Evolutionary conservation across 2,329 filamentous ascomycete genomes (phyloP).

Genomic region (Claviceps sp.): DNA sequence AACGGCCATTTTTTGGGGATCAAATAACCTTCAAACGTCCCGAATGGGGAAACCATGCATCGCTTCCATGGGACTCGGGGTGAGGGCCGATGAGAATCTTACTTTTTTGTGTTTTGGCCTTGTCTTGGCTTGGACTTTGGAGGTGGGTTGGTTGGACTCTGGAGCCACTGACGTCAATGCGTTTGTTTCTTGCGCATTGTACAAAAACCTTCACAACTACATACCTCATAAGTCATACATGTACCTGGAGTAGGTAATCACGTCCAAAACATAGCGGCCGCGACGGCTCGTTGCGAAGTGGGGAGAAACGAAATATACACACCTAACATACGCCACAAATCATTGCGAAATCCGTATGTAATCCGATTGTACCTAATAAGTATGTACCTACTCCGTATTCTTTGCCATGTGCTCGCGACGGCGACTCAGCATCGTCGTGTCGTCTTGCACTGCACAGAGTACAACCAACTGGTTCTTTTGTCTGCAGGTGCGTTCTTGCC

Average conservation of each 20-base stretch:
- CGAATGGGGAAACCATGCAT: neutral
- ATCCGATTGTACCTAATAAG: neutral
- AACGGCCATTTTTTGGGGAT: neutral
- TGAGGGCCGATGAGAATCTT: neutral
- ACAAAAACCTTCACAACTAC: neutral
- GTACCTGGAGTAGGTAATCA: too few relatives aligned
- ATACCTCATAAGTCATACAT: too few relatives aligned
- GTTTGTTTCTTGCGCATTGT: neutral
- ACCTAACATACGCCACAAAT: neutral
- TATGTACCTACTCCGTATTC: too few relatives aligned
- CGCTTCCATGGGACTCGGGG: neutral
- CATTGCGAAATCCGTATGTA: neutral
- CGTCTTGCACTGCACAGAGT: too few relatives aligned
- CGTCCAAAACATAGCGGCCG: neutral
- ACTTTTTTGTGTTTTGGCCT: neutral
- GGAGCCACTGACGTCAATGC: neutral
- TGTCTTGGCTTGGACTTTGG: too few relatives aligned
- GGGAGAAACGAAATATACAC: neutral
- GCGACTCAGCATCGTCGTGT: neutral
- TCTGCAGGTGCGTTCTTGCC: neutral
- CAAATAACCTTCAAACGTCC: neutral
- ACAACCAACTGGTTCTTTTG: too few relatives aligned
- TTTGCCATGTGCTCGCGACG: neutral
- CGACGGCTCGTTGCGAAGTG: constrained; percentile 1
- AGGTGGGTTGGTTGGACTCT: neutral